Conservation (phyloP, 805 yeast species). For the Candida michaelii region DNA sequence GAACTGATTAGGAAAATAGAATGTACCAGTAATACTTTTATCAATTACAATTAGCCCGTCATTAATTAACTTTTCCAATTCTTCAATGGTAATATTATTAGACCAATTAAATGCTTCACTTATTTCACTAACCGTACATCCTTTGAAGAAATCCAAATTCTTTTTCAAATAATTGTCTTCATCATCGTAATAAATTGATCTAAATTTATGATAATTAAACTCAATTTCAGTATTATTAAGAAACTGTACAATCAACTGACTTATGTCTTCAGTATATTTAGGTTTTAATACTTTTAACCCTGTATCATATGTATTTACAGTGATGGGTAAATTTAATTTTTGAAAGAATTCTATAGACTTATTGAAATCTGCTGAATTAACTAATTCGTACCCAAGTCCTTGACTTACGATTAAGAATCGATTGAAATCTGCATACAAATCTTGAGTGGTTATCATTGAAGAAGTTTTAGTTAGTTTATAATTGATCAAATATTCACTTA, state of each 20-base stretch:
- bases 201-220: conserved; percentile 25
- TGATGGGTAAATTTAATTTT: conserved; percentile 56
- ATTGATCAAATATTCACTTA: conserved; percentile 64
- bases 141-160: conserved; percentile 26
- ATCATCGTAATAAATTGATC: conserved; percentile 17
- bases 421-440: conserved; percentile 42
- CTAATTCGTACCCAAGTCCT: conserved; percentile 58
- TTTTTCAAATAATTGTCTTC: conserved; percentile 18
- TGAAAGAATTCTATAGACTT: conserved; percentile 62
- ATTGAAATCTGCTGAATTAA: conserved; percentile 67
- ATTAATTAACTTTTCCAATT: conserved; percentile 57
- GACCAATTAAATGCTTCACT: conserved; percentile 62
- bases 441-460: conserved; percentile 42
- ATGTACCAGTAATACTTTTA: conserved; percentile 64
- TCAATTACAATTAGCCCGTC: conserved; percentile 63
- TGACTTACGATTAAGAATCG: conserved; percentile 33
- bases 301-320: conserved; percentile 33
- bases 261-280: conserved; percentile 21
- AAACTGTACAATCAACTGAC: conserved; percentile 25
- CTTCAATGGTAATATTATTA: conserved; percentile 61
- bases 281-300: conserved; percentile 36
- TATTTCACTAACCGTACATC: conserved; percentile 42
- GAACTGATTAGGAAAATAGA: conserved; percentile 53
- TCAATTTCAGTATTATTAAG: conserved; percentile 23
- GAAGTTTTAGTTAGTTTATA: conserved; percentile 29